These are phyloP conservation scores for Syncephalastrum sp. DNA, from an alignment of 371 early-diverging fungal species.

Conservation along the genomic window DNA sequence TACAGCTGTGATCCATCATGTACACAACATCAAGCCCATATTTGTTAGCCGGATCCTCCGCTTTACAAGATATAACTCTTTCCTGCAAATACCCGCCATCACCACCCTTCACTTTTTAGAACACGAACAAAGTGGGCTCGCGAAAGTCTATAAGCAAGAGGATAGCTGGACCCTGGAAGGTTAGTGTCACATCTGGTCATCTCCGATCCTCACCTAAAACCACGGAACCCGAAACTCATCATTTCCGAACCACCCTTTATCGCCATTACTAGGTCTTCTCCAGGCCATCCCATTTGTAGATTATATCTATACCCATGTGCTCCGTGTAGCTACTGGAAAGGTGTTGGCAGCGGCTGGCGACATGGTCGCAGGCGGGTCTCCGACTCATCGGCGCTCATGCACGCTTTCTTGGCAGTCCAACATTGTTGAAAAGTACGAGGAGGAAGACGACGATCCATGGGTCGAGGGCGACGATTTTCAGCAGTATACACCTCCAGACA, in stretches of 20 bases:
- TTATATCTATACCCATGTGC: conserved; percentile 61
- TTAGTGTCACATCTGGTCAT: conserved; percentile 6
- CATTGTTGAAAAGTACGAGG: conserved; percentile 3
- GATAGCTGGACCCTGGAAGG: conserved; percentile 67
- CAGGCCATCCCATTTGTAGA: conserved; percentile 55
- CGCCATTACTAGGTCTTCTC: conserved; percentile 34
- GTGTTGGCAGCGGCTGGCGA: conserved; percentile 54
- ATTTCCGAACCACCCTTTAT: not conserved
- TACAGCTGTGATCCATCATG: conserved; percentile 55
- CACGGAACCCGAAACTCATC: too few relatives aligned
- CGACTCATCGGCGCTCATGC: conserved; percentile 25
- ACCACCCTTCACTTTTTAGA: conserved; percentile 55
- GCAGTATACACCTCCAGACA: too few relatives aligned
- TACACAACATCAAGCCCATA: conserved; percentile 51
- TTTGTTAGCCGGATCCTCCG: conserved; percentile 54
- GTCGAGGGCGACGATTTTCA: not conserved
- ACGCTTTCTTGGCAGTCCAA: conserved; percentile 9
- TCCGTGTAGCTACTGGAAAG: conserved; percentile 50
- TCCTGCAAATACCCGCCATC: conserved; percentile 54
- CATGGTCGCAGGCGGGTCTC: conserved; percentile 41
- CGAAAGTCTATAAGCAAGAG: conserved; percentile 58
- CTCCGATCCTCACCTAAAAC: not conserved
- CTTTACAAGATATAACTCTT: conserved; percentile 51
- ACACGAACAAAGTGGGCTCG: conserved; percentile 45
- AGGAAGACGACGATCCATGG: not conserved